Percentiles rank a stretch among this genome's conserved stretches.
phyloP scores from a whole-genome alignment of 139 green algal species.

The Auxenochlorella pyrenoidosa region DNA sequence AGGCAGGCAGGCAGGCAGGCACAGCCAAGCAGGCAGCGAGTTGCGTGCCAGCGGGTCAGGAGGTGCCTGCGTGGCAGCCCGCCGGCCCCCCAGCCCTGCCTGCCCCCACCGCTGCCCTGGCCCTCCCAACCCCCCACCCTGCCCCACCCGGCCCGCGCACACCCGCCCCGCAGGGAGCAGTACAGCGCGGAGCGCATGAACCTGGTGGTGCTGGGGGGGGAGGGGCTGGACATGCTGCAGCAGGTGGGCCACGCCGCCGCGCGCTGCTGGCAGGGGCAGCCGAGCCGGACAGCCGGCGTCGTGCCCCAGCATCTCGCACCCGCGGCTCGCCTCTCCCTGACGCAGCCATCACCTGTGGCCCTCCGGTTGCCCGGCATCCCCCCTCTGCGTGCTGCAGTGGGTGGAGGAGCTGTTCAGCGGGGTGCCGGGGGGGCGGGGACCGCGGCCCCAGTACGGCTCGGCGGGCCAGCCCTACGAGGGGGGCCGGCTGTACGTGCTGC shows the following conservation, averaged over 20 bases:
- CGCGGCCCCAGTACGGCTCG: slow-evolving; percentile 47
- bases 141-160: background rate
- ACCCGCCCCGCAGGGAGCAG: slow-evolving; percentile 55
- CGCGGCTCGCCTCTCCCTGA: too few relatives aligned
- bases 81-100: too few relatives aligned
- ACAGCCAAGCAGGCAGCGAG: too few relatives aligned
- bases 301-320: too few relatives aligned
- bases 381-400: slow-evolving; percentile 46
- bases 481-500: slow-evolving; percentile 68
- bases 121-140: background rate
- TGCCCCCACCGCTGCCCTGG: background rate
- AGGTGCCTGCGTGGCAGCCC: too few relatives aligned
- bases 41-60: too few relatives aligned
- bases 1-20: slow-evolving; percentile 10
- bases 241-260: background rate
- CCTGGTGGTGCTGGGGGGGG: slow-evolving; percentile 93
- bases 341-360: too few relatives aligned
- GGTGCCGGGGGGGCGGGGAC: slow-evolving; percentile 59
- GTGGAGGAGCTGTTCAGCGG: slow-evolving; percentile 67
- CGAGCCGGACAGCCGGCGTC: too few relatives aligned
- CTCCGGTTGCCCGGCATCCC: too few relatives aligned
- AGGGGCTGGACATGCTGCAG: slow-evolving; percentile 84
- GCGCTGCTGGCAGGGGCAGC: too few relatives aligned
- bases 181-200: slow-evolving; percentile 94
- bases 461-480: slow-evolving; percentile 67